Evolutionary conservation across 1,139 yeast species (phyloP).

Genomic region (Komagataea norvegica): DNA sequence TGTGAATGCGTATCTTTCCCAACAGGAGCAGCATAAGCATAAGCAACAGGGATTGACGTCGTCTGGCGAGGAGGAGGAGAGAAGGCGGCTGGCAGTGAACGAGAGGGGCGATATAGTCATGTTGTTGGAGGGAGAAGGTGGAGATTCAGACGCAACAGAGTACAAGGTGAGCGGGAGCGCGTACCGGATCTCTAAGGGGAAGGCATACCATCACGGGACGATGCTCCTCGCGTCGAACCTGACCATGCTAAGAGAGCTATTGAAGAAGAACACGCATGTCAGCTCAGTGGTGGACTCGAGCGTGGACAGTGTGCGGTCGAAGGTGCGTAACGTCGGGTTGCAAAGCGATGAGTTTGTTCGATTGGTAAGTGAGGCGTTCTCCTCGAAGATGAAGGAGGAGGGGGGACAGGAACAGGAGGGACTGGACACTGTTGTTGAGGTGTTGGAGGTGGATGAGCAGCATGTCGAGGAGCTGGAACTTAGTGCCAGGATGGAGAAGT

Average conservation of each 20-base stretch:
- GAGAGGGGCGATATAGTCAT: constrained; percentile 74
- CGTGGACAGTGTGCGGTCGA: constrained; percentile 74
- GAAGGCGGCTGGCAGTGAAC: constrained; percentile 50
- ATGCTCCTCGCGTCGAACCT: constrained; percentile 75
- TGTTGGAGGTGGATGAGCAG: constrained; percentile 18
- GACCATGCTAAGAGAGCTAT: constrained; percentile 48
- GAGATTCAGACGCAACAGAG: constrained; percentile 34
- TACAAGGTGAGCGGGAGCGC: constrained; percentile 62
- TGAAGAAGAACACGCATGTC: constrained; percentile 43
- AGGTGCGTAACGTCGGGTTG: constrained; percentile 61
- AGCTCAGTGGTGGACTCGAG: constrained; percentile 49
- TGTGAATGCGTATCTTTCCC: constrained; percentile 5
- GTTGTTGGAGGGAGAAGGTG: neutral
- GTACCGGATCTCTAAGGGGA: constrained; percentile 39
- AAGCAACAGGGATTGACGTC: neutral
- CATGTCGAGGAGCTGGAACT: constrained; percentile 33
- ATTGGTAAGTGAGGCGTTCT: constrained; percentile 46
- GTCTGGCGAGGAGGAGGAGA: constrained; percentile 17
- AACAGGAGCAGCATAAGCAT: constrained; percentile 14
- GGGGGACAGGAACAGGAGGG: neutral
- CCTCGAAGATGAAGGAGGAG: constrained; percentile 28
- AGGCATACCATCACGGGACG: constrained; percentile 94
- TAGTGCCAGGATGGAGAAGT: constrained; percentile 45
- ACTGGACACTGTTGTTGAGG: constrained; percentile 5
- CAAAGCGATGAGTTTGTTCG: constrained; percentile 43